Conservation (phyloP, 345 rosid genomes). For the Melastoma malabathricum region DNA sequence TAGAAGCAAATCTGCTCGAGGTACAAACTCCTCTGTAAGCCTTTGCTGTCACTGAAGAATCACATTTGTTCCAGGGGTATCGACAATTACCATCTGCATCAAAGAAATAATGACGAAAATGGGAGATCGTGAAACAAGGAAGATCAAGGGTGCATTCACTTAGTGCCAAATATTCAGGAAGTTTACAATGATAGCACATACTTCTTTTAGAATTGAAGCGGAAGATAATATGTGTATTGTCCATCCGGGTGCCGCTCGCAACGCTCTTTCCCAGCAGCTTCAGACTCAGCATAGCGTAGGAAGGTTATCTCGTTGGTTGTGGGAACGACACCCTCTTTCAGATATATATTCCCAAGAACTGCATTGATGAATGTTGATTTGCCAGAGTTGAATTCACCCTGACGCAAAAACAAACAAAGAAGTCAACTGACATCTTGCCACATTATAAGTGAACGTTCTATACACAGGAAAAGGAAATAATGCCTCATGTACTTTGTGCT, state of each 20-base stretch:
- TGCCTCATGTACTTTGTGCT: too few relatives aligned
- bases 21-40: slow-evolving; percentile 91
- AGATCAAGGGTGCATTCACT: background rate
- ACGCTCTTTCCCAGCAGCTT: slow-evolving; percentile 47
- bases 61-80: slow-evolving; percentile 95
- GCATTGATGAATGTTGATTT: slow-evolving; percentile 93
- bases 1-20: slow-evolving; percentile 86
- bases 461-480: too few relatives aligned
- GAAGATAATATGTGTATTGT: slow-evolving; percentile 71
- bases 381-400: slow-evolving; percentile 98
- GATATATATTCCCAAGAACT: slow-evolving; percentile 80
- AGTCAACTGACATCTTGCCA: background rate
- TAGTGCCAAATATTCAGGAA: too few relatives aligned
- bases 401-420: slow-evolving; percentile 12
- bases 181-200: slow-evolving; percentile 18
- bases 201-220: slow-evolving; percentile 85
- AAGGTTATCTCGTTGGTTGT: slow-evolving; percentile 93
- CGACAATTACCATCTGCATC: slow-evolving; percentile 77
- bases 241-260: slow-evolving; percentile 94
- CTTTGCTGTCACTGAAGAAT: slow-evolving; percentile 94
- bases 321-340: slow-evolving; percentile 86
- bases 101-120: background rate
- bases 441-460: too few relatives aligned
- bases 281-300: slow-evolving; percentile 52
- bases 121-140: background rate